A percentile compares a stretch with the other conserved stretches of the same genome.
phyloP scores from a whole-genome alignment of 371 early-diverging fungal genomes.

The Vittaforma corneae region DNA sequence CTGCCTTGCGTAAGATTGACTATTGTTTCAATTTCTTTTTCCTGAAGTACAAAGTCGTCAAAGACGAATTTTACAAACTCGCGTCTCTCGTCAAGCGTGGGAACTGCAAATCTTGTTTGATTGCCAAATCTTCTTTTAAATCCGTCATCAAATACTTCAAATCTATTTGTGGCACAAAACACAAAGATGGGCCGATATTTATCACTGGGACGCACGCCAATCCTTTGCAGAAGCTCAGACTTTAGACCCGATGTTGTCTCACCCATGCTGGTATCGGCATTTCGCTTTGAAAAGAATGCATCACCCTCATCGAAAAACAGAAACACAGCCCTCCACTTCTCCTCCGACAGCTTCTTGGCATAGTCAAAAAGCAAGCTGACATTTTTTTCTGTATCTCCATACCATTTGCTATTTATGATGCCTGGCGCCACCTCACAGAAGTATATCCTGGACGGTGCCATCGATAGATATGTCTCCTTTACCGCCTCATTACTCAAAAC shows the following conservation, averaged over 20 bases:
- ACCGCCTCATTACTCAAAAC: too few relatives aligned
- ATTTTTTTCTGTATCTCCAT: slow-evolving; percentile 48
- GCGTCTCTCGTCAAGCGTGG: slow-evolving; percentile 18
- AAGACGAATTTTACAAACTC: slow-evolving; percentile 12
- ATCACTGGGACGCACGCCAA: slow-evolving; percentile 31
- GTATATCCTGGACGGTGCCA: not conserved
- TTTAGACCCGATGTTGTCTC: not conserved
- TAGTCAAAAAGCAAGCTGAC: slow-evolving; percentile 26
- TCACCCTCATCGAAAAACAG: slow-evolving; percentile 54
- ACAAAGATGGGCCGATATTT: slow-evolving; percentile 26
- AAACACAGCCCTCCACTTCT: slow-evolving; percentile 22
- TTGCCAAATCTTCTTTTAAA: slow-evolving; percentile 42
- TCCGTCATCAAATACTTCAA: slow-evolving; percentile 38
- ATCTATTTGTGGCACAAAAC: slow-evolving; percentile 47
- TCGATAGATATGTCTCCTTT: not conserved
- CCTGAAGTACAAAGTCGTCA: not conserved
- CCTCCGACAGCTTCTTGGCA: slow-evolving; percentile 22
- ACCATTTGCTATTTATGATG: slow-evolving; percentile 40
- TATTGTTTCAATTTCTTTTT: not conserved
- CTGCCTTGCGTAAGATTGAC: slow-evolving; percentile 44
- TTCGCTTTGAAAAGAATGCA: slow-evolving; percentile 38
- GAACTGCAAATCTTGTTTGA: slow-evolving; percentile 25
- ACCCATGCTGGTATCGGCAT: not conserved
- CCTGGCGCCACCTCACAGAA: slow-evolving; percentile 15
- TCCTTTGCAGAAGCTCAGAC: slow-evolving; percentile 37